Base-by-base conservation (phyloP, 257 asterid genomes). In the Solanum boliviense region DNA sequence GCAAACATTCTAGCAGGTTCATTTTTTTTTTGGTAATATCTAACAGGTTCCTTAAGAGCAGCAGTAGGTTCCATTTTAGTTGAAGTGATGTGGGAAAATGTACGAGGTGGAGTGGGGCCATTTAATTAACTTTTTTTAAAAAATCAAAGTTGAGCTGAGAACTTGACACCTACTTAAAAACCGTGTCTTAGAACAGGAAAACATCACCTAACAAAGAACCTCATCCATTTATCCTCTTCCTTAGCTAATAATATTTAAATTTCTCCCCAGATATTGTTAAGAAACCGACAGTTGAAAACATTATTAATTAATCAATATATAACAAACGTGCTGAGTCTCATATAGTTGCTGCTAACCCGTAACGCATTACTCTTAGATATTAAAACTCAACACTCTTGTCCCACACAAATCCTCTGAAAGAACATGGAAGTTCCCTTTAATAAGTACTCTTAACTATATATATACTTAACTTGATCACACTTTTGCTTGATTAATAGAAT, bases 381-480 rank as follows among this genome's bases (percentile, higher is more conserved):
- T 65, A 48, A 70, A 46, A 73, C 32, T 31, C 34, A 18, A 34
- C 31, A 52, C 83, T 46, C 35, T 29, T 76, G 72, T 62, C 58
- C 89, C 74, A 70, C 87, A 16, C 25, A 32, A 65, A 41, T 58
- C 36, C 65, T 27, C 83, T 52, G 85, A 82, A 86, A 38, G 48
- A 65, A 56, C 89, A 58, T 86, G 87, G 91, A 89, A 89, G 67
- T 81, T 86, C 88, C 76, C 89, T 78, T 36, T 39, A 76, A 39
- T 9, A 38, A 74, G 5, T 25, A 27, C 20, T 44, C 62, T 25
- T 60, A 9, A 86, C 41, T 23, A 56, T 58, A 58, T 58, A 46
- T 71, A 48, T 52, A 34, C 25, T 23, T 86, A 31, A 41, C 16
- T 31, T 13, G 67, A 86, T 31, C 41, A 68, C 60, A 86, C 10